These are phyloP conservation scores for Vitis hybrid DNA, from an alignment of 177 flowering plant genomes.

Conservation along the genomic window DNA sequence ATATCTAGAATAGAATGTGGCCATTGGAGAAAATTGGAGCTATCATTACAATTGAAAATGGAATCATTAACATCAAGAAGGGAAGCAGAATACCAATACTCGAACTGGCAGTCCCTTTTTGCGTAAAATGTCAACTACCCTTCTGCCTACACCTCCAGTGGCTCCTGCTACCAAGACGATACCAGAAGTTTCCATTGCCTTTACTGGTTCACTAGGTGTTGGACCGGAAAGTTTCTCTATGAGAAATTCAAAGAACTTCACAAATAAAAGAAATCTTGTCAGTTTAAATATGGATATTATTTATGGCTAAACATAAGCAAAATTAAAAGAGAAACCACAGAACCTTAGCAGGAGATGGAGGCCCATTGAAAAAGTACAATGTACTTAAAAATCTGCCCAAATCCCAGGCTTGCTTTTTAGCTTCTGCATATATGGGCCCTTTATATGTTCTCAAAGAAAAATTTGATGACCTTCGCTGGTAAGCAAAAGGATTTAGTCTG, in stretches of 20 bases:
- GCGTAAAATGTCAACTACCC: constrained; percentile 78
- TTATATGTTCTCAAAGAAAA: constrained; percentile 31
- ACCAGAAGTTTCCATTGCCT: constrained; percentile 66
- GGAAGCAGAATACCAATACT: constrained; percentile 57
- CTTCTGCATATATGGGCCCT: constrained; percentile 43
- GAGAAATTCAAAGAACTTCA: constrained; percentile 75
- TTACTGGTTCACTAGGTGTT: constrained; percentile 50
- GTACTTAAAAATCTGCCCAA: constrained; percentile 89
- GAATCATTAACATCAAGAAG: not conserved
- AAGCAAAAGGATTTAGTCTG: constrained; percentile 24
- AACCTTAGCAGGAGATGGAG: constrained; percentile 94
- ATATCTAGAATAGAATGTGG: too few species aligned
- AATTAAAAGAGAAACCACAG: constrained; percentile 15
- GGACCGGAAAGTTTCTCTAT: constrained; percentile 58
- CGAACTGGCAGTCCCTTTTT: constrained; percentile 80
- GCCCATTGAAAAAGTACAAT: constrained; percentile 80
- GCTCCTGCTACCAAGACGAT: constrained; percentile 83
- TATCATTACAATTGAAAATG: not conserved
- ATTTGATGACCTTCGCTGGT: constrained; percentile 13
- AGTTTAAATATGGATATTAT: constrained; percentile 15
- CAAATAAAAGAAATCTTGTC: constrained; percentile 15
- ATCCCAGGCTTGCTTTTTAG: constrained; percentile 74
- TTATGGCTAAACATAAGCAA: not conserved
- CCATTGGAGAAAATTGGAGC: too few species aligned
- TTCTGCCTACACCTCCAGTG: constrained; percentile 96